Evolutionary conservation across 106 monocot species (phyloP), one percentile per base, ranked within the genome.

Genomic region (Dendrobium catenatum): DNA sequence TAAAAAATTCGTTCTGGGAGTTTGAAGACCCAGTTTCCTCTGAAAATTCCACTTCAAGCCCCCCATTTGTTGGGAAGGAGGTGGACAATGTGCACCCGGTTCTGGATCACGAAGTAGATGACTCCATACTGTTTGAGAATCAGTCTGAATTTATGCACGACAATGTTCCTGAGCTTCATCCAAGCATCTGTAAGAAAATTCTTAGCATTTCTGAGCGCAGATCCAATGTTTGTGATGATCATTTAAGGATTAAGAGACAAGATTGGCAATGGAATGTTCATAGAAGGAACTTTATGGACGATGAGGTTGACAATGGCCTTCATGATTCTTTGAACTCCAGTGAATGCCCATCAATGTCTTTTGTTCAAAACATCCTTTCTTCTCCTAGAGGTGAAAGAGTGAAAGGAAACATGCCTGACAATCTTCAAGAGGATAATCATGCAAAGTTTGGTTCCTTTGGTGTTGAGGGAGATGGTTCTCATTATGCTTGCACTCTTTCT

Each of bases 401-500:
- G 27, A 75, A 75, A 9, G 54, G 54, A 31, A 47, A 64, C 82
- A 16, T 54, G 44, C 64, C 56, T 22, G 77, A 73, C 66, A 73
- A 59, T 79, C 49, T 80, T 54, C 85, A 81, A 76, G 85, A 83
- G 70, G 74, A 83, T 48, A 73, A 74, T 44, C 24, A 70, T 47
- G 56, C 48, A 19, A 84, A 83, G 4, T 58, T 81, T 7, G 77
- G 44, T 68, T 84, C 82, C 16, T 77, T 86, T 19, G 91, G 88
- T 83, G 54, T 76, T 46, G 86, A 80, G 0, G 75, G 22, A 17
- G 86, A 85, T 40, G 80, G 83, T 22, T 77, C 79, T 51, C 89
- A 91, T 77, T 95, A 93, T 40, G 47, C 72, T 61, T 86, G 78
- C 13, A 91, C 85, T 55, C 74, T 95, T 79, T 78, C 87, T 43